Base-by-base conservation (phyloP, 225 moss, liverwort and hornwort genomes). In the Polytrichum commune region DNA sequence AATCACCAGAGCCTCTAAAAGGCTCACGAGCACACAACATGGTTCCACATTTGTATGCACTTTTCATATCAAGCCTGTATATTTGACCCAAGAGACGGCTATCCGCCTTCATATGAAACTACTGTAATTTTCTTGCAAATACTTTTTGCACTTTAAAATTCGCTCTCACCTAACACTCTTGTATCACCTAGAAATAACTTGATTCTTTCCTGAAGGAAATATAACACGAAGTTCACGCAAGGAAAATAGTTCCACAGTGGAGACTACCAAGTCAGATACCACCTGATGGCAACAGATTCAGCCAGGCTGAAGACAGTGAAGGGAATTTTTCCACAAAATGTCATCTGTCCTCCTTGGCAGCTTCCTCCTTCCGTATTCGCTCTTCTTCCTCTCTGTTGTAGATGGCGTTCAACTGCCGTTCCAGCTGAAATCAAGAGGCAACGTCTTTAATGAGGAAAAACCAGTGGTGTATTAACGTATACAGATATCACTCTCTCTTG, bases 331-430 rank as follows among this genome's bases (percentile, higher is more conserved):
- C 61, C 5, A 20, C 64, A 22, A 19, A 38, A 64, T 72, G 80
- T 83, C 83, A 86, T 80, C 86, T 80, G 65, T 86, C 86, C 68
- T 81, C 86, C 64, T 78, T 86, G 1, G 86, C 83, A 65, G 86
- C 86, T 86, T 86, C 86, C 74, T 86, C 86, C 78, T 81, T 83
- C 3, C 86, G 80, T 86, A 86, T 86, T 69, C 86, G 83, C 72
- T 86, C 86, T 78, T 86, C 86, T 69, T 86, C 86, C 83, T 86
- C 86, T 75, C 74, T 86, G 66, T 86, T 83, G 69, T 80, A 83
- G 71, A 86, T 83, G 35, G 86, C 78, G 71, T 86, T 86, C 74
- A 86, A 76, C 76, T 86, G 86, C 70, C 86, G 83, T 68, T 86
- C 86, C 55, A 86, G 86, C 86, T 86, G 57, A 35, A 72, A 46